A percentile compares a stretch with the other conserved stretches of the same genome.
Conservation (phyloP, 345 rosid genomes). For the Ricinus communis region DNA sequence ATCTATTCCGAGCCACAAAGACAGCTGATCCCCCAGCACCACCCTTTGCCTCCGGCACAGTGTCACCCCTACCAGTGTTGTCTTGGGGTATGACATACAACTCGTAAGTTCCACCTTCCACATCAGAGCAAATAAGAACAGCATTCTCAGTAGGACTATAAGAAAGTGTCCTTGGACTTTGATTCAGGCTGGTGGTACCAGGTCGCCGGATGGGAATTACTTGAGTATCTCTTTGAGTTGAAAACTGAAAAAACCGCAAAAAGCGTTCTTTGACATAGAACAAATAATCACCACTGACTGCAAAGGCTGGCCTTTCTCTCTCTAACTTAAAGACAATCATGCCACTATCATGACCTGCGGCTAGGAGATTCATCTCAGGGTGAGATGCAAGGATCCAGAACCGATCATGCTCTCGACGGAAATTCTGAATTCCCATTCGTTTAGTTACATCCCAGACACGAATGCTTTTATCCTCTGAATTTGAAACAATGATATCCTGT, state of each 20-base stretch:
- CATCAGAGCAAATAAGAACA: constrained; percentile 81
- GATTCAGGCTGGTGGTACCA: constrained; percentile 72
- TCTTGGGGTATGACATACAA: constrained; percentile 81
- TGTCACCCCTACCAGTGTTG: constrained; percentile 62
- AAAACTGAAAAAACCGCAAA: constrained; percentile 72
- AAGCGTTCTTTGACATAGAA: constrained; percentile 83
- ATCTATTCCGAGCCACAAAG: constrained; percentile 78
- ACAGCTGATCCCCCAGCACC: constrained; percentile 81
- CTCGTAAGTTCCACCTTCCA: constrained; percentile 92
- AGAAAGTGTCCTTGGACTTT: constrained; percentile 85
- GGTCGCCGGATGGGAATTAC: constrained; percentile 81
- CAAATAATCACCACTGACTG: constrained; percentile 68
- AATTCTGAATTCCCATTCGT: constrained; percentile 84
- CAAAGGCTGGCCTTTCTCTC: constrained; percentile 94
- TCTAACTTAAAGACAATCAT: constrained; percentile 96
- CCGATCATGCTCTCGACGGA: constrained; percentile 92
- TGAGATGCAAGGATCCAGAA: constrained; percentile 95
- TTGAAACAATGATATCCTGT: constrained; percentile 94
- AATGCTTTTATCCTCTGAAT: constrained; percentile 94
- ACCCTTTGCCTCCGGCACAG: constrained; percentile 78
- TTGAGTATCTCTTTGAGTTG: constrained; percentile 75
- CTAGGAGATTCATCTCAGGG: constrained; percentile 93
- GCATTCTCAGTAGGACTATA: constrained; percentile 95
- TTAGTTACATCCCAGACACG: constrained; percentile 98
- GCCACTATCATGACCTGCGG: constrained; percentile 97